Evolutionary conservation across 169 alveolate genomes (phyloP), one percentile per base, ranked within the genome.

Genomic region (Sarcocystis neurona): DNA sequence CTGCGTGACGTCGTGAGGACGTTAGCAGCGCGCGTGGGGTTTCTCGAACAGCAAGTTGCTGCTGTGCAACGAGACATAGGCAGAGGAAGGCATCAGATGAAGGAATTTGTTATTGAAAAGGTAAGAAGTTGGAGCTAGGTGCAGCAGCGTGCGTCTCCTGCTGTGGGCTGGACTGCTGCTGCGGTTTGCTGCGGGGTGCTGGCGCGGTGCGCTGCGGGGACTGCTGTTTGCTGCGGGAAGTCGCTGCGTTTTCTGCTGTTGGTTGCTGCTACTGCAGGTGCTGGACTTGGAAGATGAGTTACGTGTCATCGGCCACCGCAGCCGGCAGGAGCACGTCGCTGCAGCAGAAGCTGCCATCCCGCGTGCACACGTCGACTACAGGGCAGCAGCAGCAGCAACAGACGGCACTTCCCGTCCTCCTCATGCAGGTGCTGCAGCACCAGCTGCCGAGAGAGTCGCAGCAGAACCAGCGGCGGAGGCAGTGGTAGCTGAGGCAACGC

Each of bases 271-370:
- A 3, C 34, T n/a, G 43, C 75, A 63, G 75, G 75, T 63, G 20
- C 75, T 63, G 20, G 75, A 63, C n/a, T n/a, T 63, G 43, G 75
- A 63, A 63, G 75, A 63, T 63, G 75, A 63, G 43, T 15, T 63
- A 4, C 75, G 75, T 41, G n/a, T 10, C 5, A 37, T 63, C 75
- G 43, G 32, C 6, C 43, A 10, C 75, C 75, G 41, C 46, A 37
- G 6, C 6, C 75, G 32, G 6, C 0, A 37, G 32, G 75, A 6
- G 0, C 1, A 27, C 39, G 75, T 2, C 39, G 75, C 12, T 3
- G 34, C n/a, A n/a, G n/a, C n/a, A n/a, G n/a, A n/a, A n/a, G n/a
- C n/a, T n/a, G n/a, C n/a, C n/a, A n/a, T n/a, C n/a, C n/a, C n/a
- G n/a, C n/a, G n/a, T n/a, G n/a, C n/a, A n/a, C n/a, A n/a, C n/a